Base-by-base conservation (phyloP, 352 stramenopile genomes). In the Pythium dissotocum region DNA sequence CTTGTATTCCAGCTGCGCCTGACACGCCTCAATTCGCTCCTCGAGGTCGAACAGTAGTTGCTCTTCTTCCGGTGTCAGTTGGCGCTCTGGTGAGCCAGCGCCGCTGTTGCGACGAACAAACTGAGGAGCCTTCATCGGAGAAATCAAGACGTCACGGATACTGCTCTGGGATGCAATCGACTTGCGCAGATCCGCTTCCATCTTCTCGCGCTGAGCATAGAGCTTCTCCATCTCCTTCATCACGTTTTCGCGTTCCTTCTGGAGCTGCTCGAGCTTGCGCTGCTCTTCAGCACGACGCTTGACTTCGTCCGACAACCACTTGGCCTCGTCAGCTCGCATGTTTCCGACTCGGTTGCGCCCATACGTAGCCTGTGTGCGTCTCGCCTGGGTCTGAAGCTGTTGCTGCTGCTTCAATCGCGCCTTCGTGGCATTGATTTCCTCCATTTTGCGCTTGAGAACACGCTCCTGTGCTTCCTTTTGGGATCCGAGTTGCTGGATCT, bases 1-100 rank as follows among this genome's bases (percentile, higher is more conserved):
- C 69, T 96, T 96, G 74, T 95, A 96, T 65, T 96, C 87, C 16
- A 96, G 69, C 57, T 94, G 82, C 1, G 85, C 87, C 71, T 96
- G 88, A 46, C 87, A 94, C 1, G 82, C 86, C 61, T 96, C 88
- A 61, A 96, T 96, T 30, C 85, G 82, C 44, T 96, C 88, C 65
- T 94, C 88, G 53, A 96, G 77, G 56, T 96, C 88, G 46, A 83
- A 90, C 2, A 96, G 71, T 21, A 94, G 54, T 44, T 93, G 83
- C 54, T 94, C 86, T 63, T 96, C 88, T 64, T 90, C 86, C 35
- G 81, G 81, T n/a, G 80, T 90, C 14, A 96, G 70, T 51, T 87
- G 63, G 24, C 84, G 72, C n/a, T 87, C 74, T 13, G 76, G 48
- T 18, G 70, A 65, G 10, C 65, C 65, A 24, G 62, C 55, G 6